A percentile compares a stretch with the other conserved stretches of the same genome.
Evolutionary conservation across 768 basidiomycete genomes (phyloP).

Genomic region (Boletellus ananiceps): DNA sequence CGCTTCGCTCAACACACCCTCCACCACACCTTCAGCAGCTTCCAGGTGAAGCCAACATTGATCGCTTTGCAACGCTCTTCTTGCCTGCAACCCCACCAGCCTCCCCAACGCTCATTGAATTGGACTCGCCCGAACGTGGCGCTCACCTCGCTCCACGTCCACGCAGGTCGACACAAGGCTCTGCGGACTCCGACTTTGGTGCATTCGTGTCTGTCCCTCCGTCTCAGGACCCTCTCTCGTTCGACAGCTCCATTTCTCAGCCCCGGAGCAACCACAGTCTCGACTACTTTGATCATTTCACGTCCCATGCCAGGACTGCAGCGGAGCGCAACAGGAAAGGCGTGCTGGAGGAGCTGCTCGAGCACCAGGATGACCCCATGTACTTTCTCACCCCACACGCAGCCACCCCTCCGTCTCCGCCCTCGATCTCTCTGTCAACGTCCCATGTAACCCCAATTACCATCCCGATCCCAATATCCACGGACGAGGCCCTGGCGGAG

Average conservation of each 20-base stretch:
- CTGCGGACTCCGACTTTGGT: conserved; percentile 51
- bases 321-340: conserved; percentile 47
- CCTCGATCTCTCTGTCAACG: not conserved
- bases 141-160: not conserved
- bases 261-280: conserved; percentile 27
- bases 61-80: conserved; percentile 43
- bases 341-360: conserved; percentile 59
- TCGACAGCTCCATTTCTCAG: not conserved
- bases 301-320: conserved; percentile 50
- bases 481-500: conserved; percentile 35
- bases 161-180: conserved; percentile 6
- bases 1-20: no score
- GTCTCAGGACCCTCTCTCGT: conserved; percentile 43
- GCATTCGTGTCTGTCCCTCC: conserved; percentile 56
- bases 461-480: conserved; percentile 30
- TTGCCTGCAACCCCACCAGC: conserved; percentile 35
- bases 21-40: not conserved
- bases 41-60: conserved; percentile 28
- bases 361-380: conserved; percentile 67
- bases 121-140: not conserved
- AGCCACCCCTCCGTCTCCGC: not conserved
- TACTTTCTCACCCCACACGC: conserved; percentile 42
- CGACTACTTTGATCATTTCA: conserved; percentile 59
- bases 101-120: conserved; percentile 13
- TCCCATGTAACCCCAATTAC: conserved; percentile 27